Base-by-base conservation (phyloP, 352 stramenopile species). In the Pythium dissimile region DNA sequence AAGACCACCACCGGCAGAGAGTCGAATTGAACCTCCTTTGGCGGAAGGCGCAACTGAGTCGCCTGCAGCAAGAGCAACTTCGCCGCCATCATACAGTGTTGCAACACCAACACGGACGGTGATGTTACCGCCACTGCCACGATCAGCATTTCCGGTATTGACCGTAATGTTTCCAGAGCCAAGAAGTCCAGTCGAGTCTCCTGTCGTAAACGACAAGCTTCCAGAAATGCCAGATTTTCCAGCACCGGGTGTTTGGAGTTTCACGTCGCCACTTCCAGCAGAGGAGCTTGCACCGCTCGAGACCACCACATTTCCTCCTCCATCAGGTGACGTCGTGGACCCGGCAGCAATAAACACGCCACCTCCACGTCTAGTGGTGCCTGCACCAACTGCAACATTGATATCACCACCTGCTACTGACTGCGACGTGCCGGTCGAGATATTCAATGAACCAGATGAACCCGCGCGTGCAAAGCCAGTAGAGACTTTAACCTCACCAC, bases 211-310 rank as follows among this genome's bases (percentile, higher is more conserved):
- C 8, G 66, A 50, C 9, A 97, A 39, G n/a, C 62, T 80, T 6
- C 95, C 94, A 47, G 83, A 93, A 11, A 70, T 84, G 18, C 74
- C 76, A 28, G 63, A 59, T 18, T 73, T 90, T 12, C 88, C 86
- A 37, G 75, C 62, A 43, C 77, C 68, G 35, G 85, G 51, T n/a
- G 78, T 86, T 8, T 45, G 45, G 28, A 91, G 23, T 51, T 49
- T 71, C 23, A 84, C 41, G 12, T 65, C 60, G 20, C 81, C 81
- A 54, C 78, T 89, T 27, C 67, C 78, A 43, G 81, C 73, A 12
- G 64, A 49, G 23, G 70, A 78, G 32, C 78, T 89, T 24, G 67
- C 69, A 16, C 82, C 82, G 47, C 77, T 84, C 13, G 59, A 59
- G 27, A 92, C 67, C 27, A 64, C 47, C 32, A 92, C 64, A 53